Evolutionary conservation across 805 yeast species (phyloP), one percentile per base, ranked within the genome.

Genomic region (Wickerhamiella parazyma): DNA sequence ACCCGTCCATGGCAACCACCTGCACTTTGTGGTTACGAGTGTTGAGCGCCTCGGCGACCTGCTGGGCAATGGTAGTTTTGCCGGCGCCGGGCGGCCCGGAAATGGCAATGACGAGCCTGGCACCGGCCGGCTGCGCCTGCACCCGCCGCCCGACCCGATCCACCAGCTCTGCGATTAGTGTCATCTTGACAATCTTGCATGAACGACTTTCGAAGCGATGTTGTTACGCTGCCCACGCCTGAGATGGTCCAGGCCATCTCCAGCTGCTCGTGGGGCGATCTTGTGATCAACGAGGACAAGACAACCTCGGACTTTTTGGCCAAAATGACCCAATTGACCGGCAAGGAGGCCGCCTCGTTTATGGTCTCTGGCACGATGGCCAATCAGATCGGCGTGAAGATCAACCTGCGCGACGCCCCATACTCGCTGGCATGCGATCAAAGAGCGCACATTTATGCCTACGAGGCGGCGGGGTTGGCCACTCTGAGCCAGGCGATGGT

Each of bases 391-490:
- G 95, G 80, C 12, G 59, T 87, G 36, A 69, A 95, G 55, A 67
- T 85, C 4, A 82, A 80, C 51, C 64, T 89, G 38, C 61, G 60
- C 48, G 89, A 81, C 56, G 95, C 95, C 14, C 94, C 94, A 2
- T 78, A 78, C 64, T 73, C 87, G n/a, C 68, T 89, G 20, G 56
- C 87, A 38, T 84, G 95, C 65, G 96, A 89, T 60, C 70, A 77
- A 61, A 70, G 95, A 48, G 78, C 89, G 10, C 97, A 87, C 56
- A 78, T 87, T 20, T 87, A 71, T 60, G 67, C 76, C 24, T 76
- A 76, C 52, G 97, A 87, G 63, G 94, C 95, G 20, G 95, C 87
- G 28, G 97, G 96, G 2, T 62, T 89, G 41, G 93, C 95, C 5
- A 75, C 83, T 41, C 67, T 89, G 47, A 82, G 94, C 11, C 94